These are phyloP conservation scores for Metschnikowia santaceciliae DNA, from an alignment of 805 yeast genomes.

Conservation along the genomic window DNA sequence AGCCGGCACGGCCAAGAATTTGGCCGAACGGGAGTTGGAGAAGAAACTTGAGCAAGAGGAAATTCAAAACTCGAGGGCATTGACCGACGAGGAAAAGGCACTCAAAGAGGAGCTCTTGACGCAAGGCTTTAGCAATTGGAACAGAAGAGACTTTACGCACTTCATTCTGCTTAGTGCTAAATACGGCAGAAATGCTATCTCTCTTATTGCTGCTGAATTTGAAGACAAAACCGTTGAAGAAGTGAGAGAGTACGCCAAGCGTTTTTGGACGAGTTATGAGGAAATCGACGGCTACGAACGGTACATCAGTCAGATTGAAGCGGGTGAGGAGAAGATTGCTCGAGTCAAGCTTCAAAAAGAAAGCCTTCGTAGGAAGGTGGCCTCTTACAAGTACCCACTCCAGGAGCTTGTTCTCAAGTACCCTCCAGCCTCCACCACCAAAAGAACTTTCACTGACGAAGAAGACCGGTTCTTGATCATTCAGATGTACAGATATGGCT, in stretches of 20 bases:
- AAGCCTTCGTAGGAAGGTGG: conserved; percentile 69
- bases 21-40: conserved; percentile 36
- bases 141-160: conserved; percentile 80
- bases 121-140: conserved; percentile 80
- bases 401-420: conserved; percentile 68
- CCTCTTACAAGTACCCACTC: conserved; percentile 69
- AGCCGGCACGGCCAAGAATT: conserved; percentile 43
- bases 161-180: conserved; percentile 72
- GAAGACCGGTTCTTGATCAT: conserved; percentile 87
- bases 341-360: conserved; percentile 69
- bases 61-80: conserved; percentile 70
- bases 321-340: conserved; percentile 80
- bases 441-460: conserved; percentile 70
- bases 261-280: conserved; percentile 75
- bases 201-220: conserved; percentile 70
- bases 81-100: conserved; percentile 77
- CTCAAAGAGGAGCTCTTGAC: conserved; percentile 53
- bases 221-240: conserved; percentile 81
- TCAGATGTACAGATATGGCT: conserved; percentile 74
- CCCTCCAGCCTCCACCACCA: conserved; percentile 67
- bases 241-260: conserved; percentile 68
- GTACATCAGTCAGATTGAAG: conserved; percentile 73
- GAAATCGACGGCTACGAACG: conserved; percentile 89
- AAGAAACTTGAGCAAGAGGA: conserved; percentile 63
- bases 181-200: conserved; percentile 73